phyloP scores from a whole-genome alignment of 2,329 filamentous ascomycete genomes.

The Ascochyta clinopodiicola region DNA sequence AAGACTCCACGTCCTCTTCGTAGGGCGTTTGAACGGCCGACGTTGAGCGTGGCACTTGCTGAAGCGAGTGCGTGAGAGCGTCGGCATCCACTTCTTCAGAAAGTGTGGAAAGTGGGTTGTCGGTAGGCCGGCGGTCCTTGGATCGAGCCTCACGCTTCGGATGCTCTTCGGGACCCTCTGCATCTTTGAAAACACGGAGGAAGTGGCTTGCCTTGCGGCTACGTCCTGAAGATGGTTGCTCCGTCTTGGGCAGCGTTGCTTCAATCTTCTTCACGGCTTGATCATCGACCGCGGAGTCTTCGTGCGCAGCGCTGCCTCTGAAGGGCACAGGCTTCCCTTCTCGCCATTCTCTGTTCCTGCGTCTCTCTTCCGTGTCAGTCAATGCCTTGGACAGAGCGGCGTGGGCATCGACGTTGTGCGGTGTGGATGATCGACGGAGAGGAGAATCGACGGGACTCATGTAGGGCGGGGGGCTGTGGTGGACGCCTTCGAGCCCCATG shows the following conservation, averaged over 20 bases:
- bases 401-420: conserved; percentile 31
- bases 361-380: conserved; percentile 49
- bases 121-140: conserved; percentile 45
- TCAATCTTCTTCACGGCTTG: conserved; percentile 69
- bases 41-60: conserved; percentile 31
- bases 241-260: conserved; percentile 65
- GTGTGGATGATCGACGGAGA: conserved; percentile 40
- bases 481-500: conserved; percentile 30
- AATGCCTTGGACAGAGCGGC: conserved; percentile 36
- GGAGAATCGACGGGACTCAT: conserved; percentile 50
- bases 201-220: conserved; percentile 72
- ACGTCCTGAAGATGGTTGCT: conserved; percentile 61
- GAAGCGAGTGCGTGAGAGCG: conserved; percentile 25
- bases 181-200: conserved; percentile 69
- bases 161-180: conserved; percentile 61
- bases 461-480: conserved; percentile 44
- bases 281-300: conserved; percentile 53
- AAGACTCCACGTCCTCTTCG: conserved; percentile 25
- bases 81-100: conserved; percentile 35
- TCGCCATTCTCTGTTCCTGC: conserved; percentile 58
- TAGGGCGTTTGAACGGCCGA: conserved; percentile 38
- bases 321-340: conserved; percentile 55
- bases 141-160: conserved; percentile 57
- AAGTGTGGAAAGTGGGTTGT: conserved; percentile 32
- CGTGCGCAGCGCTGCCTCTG: conserved; percentile 44